Evolutionary conservation across 2,329 filamentous ascomycete genomes (phyloP).

Genomic region (Myotisia sp.): DNA sequence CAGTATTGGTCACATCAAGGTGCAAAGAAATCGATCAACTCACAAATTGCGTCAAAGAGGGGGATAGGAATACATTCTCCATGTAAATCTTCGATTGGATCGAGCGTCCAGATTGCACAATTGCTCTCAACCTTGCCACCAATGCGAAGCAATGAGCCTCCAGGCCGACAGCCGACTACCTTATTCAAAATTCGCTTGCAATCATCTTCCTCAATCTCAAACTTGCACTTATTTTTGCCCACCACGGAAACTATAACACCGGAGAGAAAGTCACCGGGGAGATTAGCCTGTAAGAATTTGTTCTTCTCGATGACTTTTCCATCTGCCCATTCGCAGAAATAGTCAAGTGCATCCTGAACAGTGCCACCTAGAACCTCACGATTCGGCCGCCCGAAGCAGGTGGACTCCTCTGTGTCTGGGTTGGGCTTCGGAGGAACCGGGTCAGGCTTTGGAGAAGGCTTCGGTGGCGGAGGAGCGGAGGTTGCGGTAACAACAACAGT

Average conservation of each 20-base stretch:
- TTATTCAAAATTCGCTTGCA: background rate
- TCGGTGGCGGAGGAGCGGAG: background rate
- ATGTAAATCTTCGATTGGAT: background rate
- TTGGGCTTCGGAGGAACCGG: background rate
- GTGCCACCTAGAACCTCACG: background rate
- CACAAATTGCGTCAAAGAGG: background rate
- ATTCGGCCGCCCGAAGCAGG: background rate
- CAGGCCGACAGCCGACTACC: conserved; percentile 1
- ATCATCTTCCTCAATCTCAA: background rate
- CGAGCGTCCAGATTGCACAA: conserved; percentile 18
- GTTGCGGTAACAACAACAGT: background rate
- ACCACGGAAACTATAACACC: background rate
- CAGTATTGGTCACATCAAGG: no score
- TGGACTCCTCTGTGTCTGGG: background rate
- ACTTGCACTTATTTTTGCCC: background rate
- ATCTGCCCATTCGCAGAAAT: conserved; percentile 1
- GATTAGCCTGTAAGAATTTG: background rate
- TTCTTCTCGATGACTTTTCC: background rate
- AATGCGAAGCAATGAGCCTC: background rate
- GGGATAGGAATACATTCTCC: background rate
- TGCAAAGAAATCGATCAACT: background rate
- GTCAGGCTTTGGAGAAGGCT: background rate
- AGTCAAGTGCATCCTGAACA: conserved; percentile 1
- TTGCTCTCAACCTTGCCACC: background rate
- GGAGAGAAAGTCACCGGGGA: background rate